Percentiles rank a stretch among this genome's conserved stretches.
Evolutionary conservation across 768 basidiomycete genomes (phyloP).

Genomic region (Termitomyces sp.): DNA sequence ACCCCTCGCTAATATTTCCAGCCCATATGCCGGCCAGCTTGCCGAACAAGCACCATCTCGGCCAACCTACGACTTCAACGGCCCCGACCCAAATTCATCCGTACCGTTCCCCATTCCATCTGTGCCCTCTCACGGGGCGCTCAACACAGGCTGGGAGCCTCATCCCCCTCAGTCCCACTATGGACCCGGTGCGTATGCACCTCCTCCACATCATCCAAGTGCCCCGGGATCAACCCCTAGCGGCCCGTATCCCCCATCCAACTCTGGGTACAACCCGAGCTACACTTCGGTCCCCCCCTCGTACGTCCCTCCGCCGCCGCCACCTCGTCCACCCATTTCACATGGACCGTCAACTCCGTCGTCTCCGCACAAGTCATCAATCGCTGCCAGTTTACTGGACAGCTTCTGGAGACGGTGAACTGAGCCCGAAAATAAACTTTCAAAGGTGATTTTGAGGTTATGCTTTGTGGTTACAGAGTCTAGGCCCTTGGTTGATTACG

Average conservation of each 20-base stretch:
- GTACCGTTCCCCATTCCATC: conserved; percentile 7
- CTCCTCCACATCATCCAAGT: not conserved
- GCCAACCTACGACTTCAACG: not conserved
- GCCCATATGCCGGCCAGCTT: conserved; percentile 31
- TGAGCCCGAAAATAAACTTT: not conserved
- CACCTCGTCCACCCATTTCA: not conserved
- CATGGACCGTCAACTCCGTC: not conserved
- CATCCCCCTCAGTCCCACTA: not conserved
- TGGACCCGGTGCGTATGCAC: not conserved
- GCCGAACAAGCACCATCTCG: conserved; percentile 9
- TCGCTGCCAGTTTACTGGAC: conserved; percentile 12
- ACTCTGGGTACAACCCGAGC: not conserved
- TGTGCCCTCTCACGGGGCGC: conserved; percentile 2
- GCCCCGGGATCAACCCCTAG: not conserved
- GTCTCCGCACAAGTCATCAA: conserved; percentile 1
- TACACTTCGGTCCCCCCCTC: not conserved
- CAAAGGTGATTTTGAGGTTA: not conserved
- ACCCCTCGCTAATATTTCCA: conserved; percentile 34
- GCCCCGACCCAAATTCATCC: not conserved
- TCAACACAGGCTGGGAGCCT: conserved; percentile 9
- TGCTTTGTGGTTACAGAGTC: not conserved
- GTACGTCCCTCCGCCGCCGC: not conserved
- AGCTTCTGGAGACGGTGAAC: conserved; percentile 14
- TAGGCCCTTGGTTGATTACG: not conserved
- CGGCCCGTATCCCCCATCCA: not conserved